Conservation (phyloP, 2,329 filamentous ascomycete genomes). For the Cadophora sp. region DNA sequence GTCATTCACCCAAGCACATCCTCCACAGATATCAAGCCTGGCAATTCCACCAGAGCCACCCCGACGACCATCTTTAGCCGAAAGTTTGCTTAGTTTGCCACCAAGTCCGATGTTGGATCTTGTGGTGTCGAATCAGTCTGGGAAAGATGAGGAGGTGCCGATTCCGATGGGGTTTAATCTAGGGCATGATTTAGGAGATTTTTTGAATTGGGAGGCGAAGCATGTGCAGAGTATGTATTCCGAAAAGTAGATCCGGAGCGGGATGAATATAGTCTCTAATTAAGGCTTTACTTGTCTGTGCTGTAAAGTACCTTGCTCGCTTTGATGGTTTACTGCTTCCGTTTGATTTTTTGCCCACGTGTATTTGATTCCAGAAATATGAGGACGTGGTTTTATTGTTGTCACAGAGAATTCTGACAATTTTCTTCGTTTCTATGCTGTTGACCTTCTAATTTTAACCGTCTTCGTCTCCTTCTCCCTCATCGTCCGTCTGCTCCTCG, state of each 20-base stretch:
- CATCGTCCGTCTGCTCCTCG: not conserved
- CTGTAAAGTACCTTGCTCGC: no score
- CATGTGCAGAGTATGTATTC: constrained; percentile 29
- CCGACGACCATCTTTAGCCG: constrained; percentile 10
- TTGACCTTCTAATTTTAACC: not conserved
- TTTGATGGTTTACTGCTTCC: not conserved
- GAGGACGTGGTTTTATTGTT: not conserved
- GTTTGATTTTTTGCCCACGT: not conserved
- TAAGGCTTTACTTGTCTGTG: no score
- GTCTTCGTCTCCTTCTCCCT: not conserved
- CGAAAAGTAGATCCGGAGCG: not conserved
- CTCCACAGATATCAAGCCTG: not conserved
- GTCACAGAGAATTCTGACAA: not conserved
- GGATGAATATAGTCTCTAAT: no score
- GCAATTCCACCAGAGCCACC: not conserved
- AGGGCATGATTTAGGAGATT: constrained; percentile 64
- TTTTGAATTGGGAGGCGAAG: constrained; percentile 58
- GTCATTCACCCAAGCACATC: not conserved
- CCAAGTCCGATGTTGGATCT: constrained; percentile 38
- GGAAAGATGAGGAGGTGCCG: constrained; percentile 42
- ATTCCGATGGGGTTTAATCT: constrained; percentile 68
- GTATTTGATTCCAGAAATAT: no score
- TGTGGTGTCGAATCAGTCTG: constrained; percentile 10
- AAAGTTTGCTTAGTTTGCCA: constrained; percentile 30
- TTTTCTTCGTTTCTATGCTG: not conserved